phyloP scores from a whole-genome alignment of 805 yeast species.

The Maudiozyma saulgeensis region DNA sequence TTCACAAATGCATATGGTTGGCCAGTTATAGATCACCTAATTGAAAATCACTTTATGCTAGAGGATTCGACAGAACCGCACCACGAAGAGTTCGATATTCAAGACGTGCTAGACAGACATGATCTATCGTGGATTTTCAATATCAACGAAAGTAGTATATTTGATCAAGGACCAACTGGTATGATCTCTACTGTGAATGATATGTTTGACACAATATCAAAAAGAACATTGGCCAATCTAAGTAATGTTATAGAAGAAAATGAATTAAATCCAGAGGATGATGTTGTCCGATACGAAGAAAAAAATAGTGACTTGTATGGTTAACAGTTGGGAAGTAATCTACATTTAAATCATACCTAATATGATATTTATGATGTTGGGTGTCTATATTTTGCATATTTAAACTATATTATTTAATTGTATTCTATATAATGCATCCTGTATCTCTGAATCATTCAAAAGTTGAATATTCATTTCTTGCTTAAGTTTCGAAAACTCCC shows the following conservation, averaged over 20 bases:
- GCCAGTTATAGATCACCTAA: conserved; percentile 63
- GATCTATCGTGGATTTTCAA: conserved; percentile 41
- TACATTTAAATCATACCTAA: neutral
- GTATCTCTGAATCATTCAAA: conserved; percentile 28
- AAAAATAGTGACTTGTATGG: conserved; percentile 5
- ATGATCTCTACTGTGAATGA: conserved; percentile 56
- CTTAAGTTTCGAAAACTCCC: conserved; percentile 23
- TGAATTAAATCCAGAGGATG: conserved; percentile 5
- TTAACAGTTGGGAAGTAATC: neutral
- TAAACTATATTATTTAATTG: conserved; percentile 19
- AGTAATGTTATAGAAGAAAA: neutral
- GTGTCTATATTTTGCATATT: neutral
- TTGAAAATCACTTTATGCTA: conserved; percentile 46
- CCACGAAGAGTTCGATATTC: neutral
- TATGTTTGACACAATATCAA: conserved; percentile 38
- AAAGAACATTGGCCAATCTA: conserved; percentile 13
- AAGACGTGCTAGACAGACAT: neutral
- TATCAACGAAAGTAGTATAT: conserved; percentile 24
- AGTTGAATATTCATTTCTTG: conserved; percentile 10
- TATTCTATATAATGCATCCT: conserved; percentile 31
- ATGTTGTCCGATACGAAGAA: conserved; percentile 5
- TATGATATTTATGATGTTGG: neutral
- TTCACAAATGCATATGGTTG: conserved; percentile 86
- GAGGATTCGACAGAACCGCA: conserved; percentile 4
- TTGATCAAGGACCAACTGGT: conserved; percentile 64